These are phyloP conservation scores for Venturiaceae sp. DNA, from an alignment of 2,329 filamentous ascomycete genomes.

Conservation along the genomic window DNA sequence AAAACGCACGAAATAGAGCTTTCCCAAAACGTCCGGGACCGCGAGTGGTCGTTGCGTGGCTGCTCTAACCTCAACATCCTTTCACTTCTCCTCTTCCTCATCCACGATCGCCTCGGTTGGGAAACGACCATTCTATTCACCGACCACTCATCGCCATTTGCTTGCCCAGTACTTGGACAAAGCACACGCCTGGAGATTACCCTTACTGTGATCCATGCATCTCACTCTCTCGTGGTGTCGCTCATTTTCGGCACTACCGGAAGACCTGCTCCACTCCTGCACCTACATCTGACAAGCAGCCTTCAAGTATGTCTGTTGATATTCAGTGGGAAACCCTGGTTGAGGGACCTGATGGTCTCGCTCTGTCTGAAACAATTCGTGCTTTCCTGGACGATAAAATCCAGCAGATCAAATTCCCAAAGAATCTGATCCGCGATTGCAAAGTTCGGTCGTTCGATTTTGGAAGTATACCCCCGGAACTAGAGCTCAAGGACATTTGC, in stretches of 20 bases:
- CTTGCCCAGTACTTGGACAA: not conserved
- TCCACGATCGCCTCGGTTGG: not conserved
- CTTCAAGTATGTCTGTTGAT: constrained; percentile 75
- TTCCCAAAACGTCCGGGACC: not conserved
- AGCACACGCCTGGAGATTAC: constrained; percentile 1
- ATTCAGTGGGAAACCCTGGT: constrained; percentile 94
- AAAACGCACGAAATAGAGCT: not conserved
- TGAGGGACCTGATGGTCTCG: constrained; percentile 74
- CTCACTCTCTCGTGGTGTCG: not conserved
- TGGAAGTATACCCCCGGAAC: constrained; percentile 67
- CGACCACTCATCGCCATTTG: not conserved
- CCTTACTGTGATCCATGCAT: not conserved
- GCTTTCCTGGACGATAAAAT: constrained; percentile 94
- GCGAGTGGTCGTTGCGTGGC: not conserved
- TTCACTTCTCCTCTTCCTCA: not conserved
- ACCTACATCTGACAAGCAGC: not conserved
- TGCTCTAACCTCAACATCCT: no score
- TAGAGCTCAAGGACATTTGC: constrained; percentile 94
- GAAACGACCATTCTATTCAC: no score
- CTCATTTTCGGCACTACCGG: not conserved
- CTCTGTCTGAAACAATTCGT: constrained; percentile 76
- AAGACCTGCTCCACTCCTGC: not conserved
- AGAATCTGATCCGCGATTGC: constrained; percentile 89
- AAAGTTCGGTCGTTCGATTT: constrained; percentile 92
- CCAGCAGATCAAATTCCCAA: constrained; percentile 80